phyloP scores from a whole-genome alignment of 1,284 basidiomycete genomes.

The Chondrostereum purpureum region DNA sequence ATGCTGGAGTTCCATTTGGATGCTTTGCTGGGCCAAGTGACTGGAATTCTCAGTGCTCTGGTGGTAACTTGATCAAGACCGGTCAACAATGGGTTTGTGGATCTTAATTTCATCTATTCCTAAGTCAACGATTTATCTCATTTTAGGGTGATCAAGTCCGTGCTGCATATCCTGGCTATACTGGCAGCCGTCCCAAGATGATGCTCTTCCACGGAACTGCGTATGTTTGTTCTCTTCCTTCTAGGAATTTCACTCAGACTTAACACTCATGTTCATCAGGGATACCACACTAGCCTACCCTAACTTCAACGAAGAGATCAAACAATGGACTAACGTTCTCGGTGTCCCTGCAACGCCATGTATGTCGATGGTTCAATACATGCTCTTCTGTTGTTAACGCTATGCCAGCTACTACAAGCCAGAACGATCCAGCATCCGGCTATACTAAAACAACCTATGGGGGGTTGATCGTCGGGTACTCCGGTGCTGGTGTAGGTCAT shows the following conservation, averaged over 20 bases:
- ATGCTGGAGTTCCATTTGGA: constrained; percentile 48
- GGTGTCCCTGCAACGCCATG: constrained; percentile 22
- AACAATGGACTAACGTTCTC: constrained; percentile 30
- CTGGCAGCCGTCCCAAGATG: constrained; percentile 43
- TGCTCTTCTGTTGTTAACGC: neutral
- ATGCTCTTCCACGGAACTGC: constrained; percentile 50
- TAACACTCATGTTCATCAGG: constrained; percentile 18
- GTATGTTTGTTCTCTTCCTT: constrained; percentile 23
- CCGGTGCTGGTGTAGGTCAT: constrained; percentile 11
- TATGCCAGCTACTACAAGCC: constrained; percentile 8
- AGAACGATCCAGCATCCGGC: constrained; percentile 10
- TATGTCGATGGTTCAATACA: neutral
- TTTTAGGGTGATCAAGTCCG: constrained; percentile 37
- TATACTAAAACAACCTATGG: constrained; percentile 10
- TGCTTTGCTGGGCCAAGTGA: constrained; percentile 43
- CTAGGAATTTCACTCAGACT: neutral
- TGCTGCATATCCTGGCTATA: constrained; percentile 43
- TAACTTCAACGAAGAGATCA: constrained; percentile 43
- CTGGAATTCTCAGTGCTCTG: constrained; percentile 45
- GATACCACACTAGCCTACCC: constrained; percentile 45
- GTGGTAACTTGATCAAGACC: constrained; percentile 38
- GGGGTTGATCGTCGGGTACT: constrained; percentile 9
- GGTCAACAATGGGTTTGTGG: constrained; percentile 39
- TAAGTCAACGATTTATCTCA: too few species aligned
- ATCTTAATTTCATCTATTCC: constrained; percentile 9